Evolutionary conservation across 2,329 filamentous ascomycete species (phyloP).

Genomic region (Botryotinia globosa): DNA sequence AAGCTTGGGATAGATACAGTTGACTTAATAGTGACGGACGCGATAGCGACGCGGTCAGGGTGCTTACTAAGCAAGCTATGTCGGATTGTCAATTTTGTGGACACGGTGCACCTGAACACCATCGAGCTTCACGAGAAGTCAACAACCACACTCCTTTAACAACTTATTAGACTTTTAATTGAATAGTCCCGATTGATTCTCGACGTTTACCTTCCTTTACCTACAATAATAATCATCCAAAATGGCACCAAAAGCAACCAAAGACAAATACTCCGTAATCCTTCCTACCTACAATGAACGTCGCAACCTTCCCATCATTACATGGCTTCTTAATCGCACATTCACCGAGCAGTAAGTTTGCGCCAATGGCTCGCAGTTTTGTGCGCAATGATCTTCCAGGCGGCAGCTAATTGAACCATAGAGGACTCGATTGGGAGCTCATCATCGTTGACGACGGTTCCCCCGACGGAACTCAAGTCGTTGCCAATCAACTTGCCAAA

Average conservation of each 20-base stretch:
- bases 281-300: conserved; percentile 99
- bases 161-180: conserved; percentile 6
- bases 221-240: conserved; percentile 7
- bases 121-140: conserved; percentile 3
- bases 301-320: conserved; percentile 91
- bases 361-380: not conserved
- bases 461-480: conserved; percentile 88
- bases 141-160: conserved; percentile 17
- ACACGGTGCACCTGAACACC: conserved; percentile 13
- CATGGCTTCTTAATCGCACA: conserved; percentile 88
- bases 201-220: conserved; percentile 8
- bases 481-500: conserved; percentile 86
- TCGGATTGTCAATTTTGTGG: conserved; percentile 11
- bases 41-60: not conserved
- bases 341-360: conserved; percentile 77
- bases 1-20: not conserved
- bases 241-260: conserved; percentile 35
- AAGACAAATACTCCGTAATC: conserved; percentile 93
- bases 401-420: conserved; percentile 40
- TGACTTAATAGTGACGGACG: not conserved
- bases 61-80: conserved; percentile 9
- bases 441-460: conserved; percentile 98
- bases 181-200: conserved; percentile 8
- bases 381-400: not conserved
- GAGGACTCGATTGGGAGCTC: conserved; percentile 93